A percentile compares a stretch with the other conserved stretches of the same genome.
Evolutionary conservation across 2,329 filamentous ascomycete genomes (phyloP).

Genomic region (Aspergillus luchuensis): DNA sequence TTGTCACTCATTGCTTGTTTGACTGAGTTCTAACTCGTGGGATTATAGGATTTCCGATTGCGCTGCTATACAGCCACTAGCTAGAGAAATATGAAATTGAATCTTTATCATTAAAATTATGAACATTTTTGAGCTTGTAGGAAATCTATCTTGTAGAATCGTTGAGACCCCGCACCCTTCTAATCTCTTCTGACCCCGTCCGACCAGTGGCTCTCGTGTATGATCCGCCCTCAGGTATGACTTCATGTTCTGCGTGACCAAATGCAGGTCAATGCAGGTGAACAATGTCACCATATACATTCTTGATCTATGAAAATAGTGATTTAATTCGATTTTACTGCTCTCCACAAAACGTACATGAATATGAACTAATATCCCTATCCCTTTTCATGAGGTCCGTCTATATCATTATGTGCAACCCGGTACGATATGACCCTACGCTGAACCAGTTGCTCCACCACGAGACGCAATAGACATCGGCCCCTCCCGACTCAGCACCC

Average conservation of each 20-base stretch:
- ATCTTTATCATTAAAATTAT: background rate
- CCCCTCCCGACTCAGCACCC: conserved; percentile 66
- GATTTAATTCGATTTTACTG: background rate
- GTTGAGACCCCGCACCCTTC: too few relatives aligned
- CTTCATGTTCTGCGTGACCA: background rate
- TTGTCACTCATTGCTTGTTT: conserved; percentile 21
- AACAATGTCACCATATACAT: background rate
- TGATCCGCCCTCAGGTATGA: too few relatives aligned
- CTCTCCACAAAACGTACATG: background rate
- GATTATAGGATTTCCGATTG: background rate
- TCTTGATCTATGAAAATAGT: background rate
- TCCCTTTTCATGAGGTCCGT: conserved; percentile 23
- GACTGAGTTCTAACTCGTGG: conserved; percentile 26
- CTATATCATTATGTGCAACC: conserved; percentile 25
- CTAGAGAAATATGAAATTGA: background rate
- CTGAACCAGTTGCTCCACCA: conserved; percentile 16
- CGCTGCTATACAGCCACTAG: background rate
- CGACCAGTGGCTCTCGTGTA: too few relatives aligned
- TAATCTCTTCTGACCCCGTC: too few relatives aligned
- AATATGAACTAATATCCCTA: conserved; percentile 11
- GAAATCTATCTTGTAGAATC: background rate
- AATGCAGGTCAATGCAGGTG: background rate
- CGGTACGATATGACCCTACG: conserved; percentile 12
- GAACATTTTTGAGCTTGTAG: background rate
- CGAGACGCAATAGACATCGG: conserved; percentile 33